These are phyloP conservation scores for Xylaria sp. DNA, from an alignment of 2,329 filamentous ascomycete species.

Conservation along the genomic window DNA sequence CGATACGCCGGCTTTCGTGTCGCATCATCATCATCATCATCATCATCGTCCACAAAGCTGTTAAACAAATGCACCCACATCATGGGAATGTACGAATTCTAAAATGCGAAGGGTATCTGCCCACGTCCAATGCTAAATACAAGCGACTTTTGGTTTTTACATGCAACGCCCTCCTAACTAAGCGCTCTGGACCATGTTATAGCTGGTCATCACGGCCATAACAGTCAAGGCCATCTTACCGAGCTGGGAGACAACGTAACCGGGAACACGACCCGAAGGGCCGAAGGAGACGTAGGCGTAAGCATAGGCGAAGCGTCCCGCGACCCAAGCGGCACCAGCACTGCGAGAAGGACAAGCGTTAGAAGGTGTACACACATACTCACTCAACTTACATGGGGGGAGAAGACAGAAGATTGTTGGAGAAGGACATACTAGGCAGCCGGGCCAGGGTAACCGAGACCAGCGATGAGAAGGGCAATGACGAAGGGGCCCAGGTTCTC, in stretches of 20 bases:
- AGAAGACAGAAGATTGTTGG: background rate
- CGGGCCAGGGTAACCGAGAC: constrained; percentile 48
- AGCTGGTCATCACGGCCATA: constrained; percentile 40
- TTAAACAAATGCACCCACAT: no score
- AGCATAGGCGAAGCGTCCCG: constrained; percentile 49
- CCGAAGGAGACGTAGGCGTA: constrained; percentile 48
- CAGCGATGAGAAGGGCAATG: constrained; percentile 49
- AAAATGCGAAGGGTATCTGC: background rate
- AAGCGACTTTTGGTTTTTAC: background rate
- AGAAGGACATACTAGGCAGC: constrained; percentile 34
- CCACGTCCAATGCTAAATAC: background rate
- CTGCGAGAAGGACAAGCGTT: background rate
- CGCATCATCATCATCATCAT: no score
- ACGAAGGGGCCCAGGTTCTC: constrained; percentile 55
- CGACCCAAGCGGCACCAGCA: constrained; percentile 49
- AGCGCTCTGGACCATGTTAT: constrained; percentile 32
- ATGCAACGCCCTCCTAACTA: constrained; percentile 5
- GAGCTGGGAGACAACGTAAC: constrained; percentile 34
- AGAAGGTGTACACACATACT: background rate
- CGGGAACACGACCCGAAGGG: constrained; percentile 41
- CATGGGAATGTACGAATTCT: no score
- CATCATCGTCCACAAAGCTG: no score
- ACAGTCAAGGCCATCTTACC: constrained; percentile 38
- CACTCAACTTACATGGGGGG: no score
- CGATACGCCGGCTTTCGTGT: no score